Conservation (phyloP, 108 stramenopile species). For the Pelagomonas calceolata region DNA sequence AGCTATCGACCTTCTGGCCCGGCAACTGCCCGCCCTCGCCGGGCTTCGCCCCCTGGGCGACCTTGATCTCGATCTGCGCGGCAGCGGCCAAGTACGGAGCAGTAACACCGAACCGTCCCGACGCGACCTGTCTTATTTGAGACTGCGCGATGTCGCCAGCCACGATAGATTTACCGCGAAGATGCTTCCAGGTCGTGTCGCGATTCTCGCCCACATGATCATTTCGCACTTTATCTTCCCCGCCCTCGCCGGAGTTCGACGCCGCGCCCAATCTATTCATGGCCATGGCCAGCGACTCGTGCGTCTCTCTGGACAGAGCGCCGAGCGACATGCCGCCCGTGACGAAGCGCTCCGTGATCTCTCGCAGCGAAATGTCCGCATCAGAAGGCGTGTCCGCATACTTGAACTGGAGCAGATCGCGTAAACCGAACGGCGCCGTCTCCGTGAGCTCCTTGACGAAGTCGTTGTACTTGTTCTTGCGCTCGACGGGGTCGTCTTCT, state of each 20-base stretch:
- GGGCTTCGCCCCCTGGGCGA: slow-evolving; percentile 92
- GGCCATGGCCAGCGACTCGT: slow-evolving; percentile 86
- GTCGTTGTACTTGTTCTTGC: slow-evolving; percentile 20
- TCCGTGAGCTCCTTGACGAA: slow-evolving; percentile 15
- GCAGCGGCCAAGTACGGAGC: slow-evolving; percentile 79
- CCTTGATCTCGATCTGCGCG: slow-evolving; percentile 80
- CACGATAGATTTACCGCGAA: slow-evolving; percentile 55
- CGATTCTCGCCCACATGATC: not conserved
- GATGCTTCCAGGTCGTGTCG: slow-evolving; percentile 64
- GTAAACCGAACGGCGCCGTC: slow-evolving; percentile 29
- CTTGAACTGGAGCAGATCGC: slow-evolving; percentile 77
- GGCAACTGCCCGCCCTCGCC: slow-evolving; percentile 91
- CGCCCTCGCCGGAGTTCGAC: slow-evolving; percentile 88
- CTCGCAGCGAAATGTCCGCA: slow-evolving; percentile 26
- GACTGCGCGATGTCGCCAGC: slow-evolving; percentile 79
- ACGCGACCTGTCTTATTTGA: slow-evolving; percentile 80
- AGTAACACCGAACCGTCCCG: slow-evolving; percentile 86
- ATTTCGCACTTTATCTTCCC: slow-evolving; percentile 67
- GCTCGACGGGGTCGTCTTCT: slow-evolving; percentile 5
- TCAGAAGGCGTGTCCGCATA: slow-evolving; percentile 10
- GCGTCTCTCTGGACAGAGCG: slow-evolving; percentile 77
- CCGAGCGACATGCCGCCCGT: slow-evolving; percentile 90
- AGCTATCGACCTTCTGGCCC: slow-evolving; percentile 78
- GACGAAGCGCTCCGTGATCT: slow-evolving; percentile 80
- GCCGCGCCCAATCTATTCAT: slow-evolving; percentile 83